Percentiles rank a stretch among this genome's conserved stretches.
These are phyloP conservation scores for Inga oerstediana DNA, from an alignment of 306 rosid genomes.

Conservation along the genomic window DNA sequence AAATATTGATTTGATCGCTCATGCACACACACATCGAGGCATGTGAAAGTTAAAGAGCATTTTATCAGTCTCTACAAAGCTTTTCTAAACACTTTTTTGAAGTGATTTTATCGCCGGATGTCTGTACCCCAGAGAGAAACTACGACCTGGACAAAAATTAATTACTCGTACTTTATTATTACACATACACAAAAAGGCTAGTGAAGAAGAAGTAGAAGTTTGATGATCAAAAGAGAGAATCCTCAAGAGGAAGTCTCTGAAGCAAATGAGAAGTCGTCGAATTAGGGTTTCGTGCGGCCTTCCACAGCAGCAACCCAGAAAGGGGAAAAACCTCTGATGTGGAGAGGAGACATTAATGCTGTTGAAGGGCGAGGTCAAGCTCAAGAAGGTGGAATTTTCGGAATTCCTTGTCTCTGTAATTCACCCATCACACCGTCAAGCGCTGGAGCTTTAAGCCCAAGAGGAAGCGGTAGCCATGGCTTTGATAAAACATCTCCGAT, in stretches of 20 bases:
- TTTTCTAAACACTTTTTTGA: neutral
- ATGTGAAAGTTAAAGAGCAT: neutral
- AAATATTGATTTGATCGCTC: neutral
- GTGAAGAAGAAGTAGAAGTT: slow-evolving; percentile 5
- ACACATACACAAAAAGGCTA: slow-evolving; percentile 16
- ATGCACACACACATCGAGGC: neutral
- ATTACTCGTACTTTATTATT: slow-evolving; percentile 13
- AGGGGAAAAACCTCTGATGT: neutral
- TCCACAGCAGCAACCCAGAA: slow-evolving; percentile 3
- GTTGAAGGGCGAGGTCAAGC: slow-evolving; percentile 35
- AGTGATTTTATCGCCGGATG: slow-evolving; percentile 9
- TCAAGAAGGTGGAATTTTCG: slow-evolving; percentile 78
- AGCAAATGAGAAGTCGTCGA: slow-evolving; percentile 59
- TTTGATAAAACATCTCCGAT: slow-evolving; percentile 80
- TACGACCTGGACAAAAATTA: slow-evolving; percentile 34
- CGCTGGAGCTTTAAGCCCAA: slow-evolving; percentile 85
- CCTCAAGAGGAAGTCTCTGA: slow-evolving; percentile 2
- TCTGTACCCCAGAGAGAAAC: neutral
- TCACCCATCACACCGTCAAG: slow-evolving; percentile 76
- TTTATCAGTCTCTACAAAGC: neutral
- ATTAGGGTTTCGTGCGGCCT: slow-evolving; percentile 53
- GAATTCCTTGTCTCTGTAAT: slow-evolving; percentile 80
- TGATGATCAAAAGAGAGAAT: slow-evolving; percentile 20
- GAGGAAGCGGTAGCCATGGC: slow-evolving; percentile 93
- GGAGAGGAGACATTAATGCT: neutral